Percentiles rank a stretch among this genome's conserved stretches.
Conservation (phyloP, 495 filamentous ascomycete species). For the Neurospora pannonica region DNA sequence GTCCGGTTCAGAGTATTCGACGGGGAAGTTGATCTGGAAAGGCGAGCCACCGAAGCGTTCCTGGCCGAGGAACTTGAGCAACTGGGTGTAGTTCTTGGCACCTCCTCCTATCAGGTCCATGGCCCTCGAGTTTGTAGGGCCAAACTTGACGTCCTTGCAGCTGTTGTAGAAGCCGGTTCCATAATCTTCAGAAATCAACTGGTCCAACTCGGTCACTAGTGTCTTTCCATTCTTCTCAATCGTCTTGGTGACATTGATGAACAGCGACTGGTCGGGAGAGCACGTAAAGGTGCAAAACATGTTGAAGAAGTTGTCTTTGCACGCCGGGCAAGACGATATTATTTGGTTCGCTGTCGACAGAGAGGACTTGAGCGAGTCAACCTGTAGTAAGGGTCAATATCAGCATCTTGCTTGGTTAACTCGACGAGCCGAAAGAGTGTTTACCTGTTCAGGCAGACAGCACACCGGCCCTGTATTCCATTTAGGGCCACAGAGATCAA, state of each 20-base stretch:
- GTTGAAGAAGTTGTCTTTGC: conserved; percentile 95
- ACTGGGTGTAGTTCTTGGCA: conserved; percentile 76
- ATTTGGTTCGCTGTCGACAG: conserved; percentile 79
- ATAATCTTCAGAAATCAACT: conserved; percentile 79
- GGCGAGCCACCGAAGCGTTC: conserved; percentile 83
- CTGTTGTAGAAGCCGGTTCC: conserved; percentile 88
- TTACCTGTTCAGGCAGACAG: conserved; percentile 72
- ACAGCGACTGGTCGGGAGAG: conserved; percentile 91
- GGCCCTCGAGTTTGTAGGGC: conserved; percentile 78
- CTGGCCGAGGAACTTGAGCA: conserved; percentile 86
- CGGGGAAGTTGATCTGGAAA: conserved; percentile 92
- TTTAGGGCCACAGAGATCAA: conserved; percentile 75
- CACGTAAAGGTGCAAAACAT: conserved; percentile 96
- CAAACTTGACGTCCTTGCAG: conserved; percentile 98
- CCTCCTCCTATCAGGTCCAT: conserved; percentile 95
- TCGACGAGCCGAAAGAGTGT: conserved; percentile 3
- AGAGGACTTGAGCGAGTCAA: conserved; percentile 68
- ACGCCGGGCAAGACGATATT: conserved; percentile 88
- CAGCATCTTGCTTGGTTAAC: background rate
- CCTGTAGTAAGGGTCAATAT: conserved; percentile 29
- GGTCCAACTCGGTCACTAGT: conserved; percentile 79
- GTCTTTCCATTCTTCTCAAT: conserved; percentile 55
- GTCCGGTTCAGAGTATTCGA: conserved; percentile 47
- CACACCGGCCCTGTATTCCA: conserved; percentile 80
- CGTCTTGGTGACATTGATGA: conserved; percentile 83